Base-by-base conservation (phyloP, 345 rosid species). In the Bruguiera sexangula region DNA sequence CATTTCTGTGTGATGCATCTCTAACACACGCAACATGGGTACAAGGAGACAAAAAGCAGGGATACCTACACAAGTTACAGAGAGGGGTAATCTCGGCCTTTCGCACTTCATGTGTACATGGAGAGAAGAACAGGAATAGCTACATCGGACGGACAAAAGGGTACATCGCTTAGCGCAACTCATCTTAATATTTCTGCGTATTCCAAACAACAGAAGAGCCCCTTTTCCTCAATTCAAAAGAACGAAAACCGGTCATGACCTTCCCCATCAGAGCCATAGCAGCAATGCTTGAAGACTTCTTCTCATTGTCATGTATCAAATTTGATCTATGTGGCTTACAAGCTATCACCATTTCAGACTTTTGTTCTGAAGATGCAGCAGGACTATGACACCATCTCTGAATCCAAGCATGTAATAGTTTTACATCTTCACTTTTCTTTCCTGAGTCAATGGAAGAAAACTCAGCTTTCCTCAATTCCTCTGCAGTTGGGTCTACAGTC, bases 241-340 rank as follows among this genome's bases (percentile, higher is more conserved):
- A 85, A 59, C 60, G 80, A 68, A 88, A 83, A 51, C 88, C 81
- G 19, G 51, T 90, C 82, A 92, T 75, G 66, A 90, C 86, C 81
- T 89, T 96, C 39, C 97, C 97, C 96, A 92, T 85, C 83, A 90
- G 50, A 58, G 98, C 99, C 98, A 92, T 90, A 54, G 99, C 99
- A 67, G 87, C 95, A 69, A 88, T 77, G 82, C 98, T 92, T 11
- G 99, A 96, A 73, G 75, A 85, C 43, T 86, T 92, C 81, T 83
- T 85, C 68, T 75, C 80, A 11, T 73, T 26, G 51, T 81, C 82
- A 30, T 65, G 71, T 6, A 66, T 55, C 51, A 39, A 69, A 66
- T 82, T 88, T 60, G 83, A 75, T 55, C 68, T 71, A 31, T 48
- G 81, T 60, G 82, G 85, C 76, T 84, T 82, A 59, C 79, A 76